Percentiles rank a stretch among this genome's conserved stretches.
Evolutionary conservation across 2,329 filamentous ascomycete genomes (phyloP).

Genomic region (Huntiella bhutanensis): DNA sequence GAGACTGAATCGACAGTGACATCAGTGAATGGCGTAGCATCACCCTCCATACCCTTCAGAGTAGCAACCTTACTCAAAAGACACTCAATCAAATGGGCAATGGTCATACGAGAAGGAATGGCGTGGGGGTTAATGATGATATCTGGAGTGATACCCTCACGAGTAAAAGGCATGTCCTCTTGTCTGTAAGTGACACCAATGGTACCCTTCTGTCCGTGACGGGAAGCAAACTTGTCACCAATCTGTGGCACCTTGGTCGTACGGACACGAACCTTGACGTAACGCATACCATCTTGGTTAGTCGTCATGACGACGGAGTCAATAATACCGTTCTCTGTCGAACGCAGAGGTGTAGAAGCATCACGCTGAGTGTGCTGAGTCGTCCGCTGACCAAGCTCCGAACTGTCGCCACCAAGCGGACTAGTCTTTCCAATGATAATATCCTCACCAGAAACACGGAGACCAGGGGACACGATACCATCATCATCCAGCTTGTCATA

Average conservation of each 20-base stretch:
- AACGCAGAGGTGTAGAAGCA: slow-evolving; percentile 82
- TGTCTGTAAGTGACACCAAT: slow-evolving; percentile 96
- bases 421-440: slow-evolving; percentile 99
- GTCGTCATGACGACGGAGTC: slow-evolving; percentile 88
- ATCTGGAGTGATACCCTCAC: slow-evolving; percentile 80
- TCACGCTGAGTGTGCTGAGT: slow-evolving; percentile 84
- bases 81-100: slow-evolving; percentile 99
- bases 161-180: slow-evolving; percentile 96
- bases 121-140: slow-evolving; percentile 98
- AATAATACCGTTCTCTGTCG: slow-evolving; percentile 91
- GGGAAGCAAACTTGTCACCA: slow-evolving; percentile 96
- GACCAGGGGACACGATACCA: slow-evolving; percentile 81
- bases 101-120: slow-evolving; percentile 99
- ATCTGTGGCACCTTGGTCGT: slow-evolving; percentile 98
- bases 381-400: slow-evolving; percentile 83
- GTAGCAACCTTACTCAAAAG: slow-evolving; percentile 90
- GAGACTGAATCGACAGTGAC: slow-evolving; percentile 93
- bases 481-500: slow-evolving; percentile 97
- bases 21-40: slow-evolving; percentile 94
- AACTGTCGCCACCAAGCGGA: slow-evolving; percentile 77
- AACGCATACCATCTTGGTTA: slow-evolving; percentile 81
- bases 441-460: slow-evolving; percentile 89
- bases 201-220: slow-evolving; percentile 97
- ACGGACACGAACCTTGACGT: slow-evolving; percentile 92
- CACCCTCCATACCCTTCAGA: slow-evolving; percentile 83